Percentiles rank a stretch among this genome's conserved stretches.
Conservation (phyloP, 306 rosid genomes). For the Begonia fuchsioides region DNA sequence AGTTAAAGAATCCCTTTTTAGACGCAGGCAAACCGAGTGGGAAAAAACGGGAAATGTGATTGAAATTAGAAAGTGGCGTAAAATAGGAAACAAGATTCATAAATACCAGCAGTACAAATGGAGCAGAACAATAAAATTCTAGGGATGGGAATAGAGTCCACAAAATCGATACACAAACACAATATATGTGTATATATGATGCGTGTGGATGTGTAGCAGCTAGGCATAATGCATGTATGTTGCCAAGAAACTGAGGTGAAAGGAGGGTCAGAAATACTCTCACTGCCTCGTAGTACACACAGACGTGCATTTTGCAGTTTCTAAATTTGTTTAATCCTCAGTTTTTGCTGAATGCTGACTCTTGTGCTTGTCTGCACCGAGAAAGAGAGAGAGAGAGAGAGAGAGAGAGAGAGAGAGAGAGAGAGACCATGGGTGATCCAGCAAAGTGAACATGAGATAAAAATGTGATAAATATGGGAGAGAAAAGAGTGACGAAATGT, state of each 20-base stretch:
- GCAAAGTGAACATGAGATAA: neutral
- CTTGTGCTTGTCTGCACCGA: constrained; percentile 38
- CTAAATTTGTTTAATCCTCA: constrained; percentile 43
- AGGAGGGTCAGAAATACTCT: neutral
- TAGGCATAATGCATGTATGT: neutral
- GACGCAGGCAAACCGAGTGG: constrained; percentile 45
- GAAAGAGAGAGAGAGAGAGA: constrained; percentile 6
- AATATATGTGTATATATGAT: neutral
- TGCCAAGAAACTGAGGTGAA: constrained; percentile 1
- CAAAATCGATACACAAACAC: neutral
- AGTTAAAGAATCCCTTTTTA: constrained; percentile 19
- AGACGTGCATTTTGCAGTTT: constrained; percentile 47
- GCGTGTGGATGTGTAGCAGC: neutral
- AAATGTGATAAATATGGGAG: no score
- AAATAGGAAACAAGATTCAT: neutral
- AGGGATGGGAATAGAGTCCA: neutral
- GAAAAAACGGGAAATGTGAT: constrained; percentile 25
- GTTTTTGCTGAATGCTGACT: constrained; percentile 19
- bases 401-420: constrained; percentile 5
- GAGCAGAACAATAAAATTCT: neutral
- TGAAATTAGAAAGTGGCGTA: constrained; percentile 16
- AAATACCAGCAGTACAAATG: no score
- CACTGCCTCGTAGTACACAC: constrained; percentile 7
- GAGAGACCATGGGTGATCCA: neutral
- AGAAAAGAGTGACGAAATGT: no score